Percentiles rank a stretch among this genome's conserved stretches.
Evolutionary conservation across 106 monocot genomes (phyloP).

Genomic region (Dactylorhiza incarnata): DNA sequence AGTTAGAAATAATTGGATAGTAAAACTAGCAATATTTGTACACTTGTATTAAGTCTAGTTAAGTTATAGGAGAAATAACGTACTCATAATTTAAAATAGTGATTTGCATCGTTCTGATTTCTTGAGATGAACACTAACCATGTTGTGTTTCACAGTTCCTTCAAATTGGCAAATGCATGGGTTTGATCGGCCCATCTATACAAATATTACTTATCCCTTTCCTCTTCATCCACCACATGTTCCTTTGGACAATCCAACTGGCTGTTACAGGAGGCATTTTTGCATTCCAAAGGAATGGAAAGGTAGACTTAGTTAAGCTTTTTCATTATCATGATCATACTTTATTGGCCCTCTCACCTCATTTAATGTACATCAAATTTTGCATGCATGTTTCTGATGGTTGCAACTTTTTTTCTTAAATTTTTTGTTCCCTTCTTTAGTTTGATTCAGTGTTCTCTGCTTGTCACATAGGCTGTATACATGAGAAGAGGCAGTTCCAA

Average conservation of each 20-base stretch:
- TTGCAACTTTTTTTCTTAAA: neutral
- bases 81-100: neutral
- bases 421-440: neutral
- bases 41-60: no score
- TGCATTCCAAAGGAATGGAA: constrained; percentile 71
- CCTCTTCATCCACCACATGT: constrained; percentile 78
- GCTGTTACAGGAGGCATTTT: constrained; percentile 78
- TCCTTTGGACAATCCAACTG: constrained; percentile 75
- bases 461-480: neutral
- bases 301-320: constrained; percentile 36
- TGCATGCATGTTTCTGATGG: neutral
- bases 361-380: neutral
- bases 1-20: no score
- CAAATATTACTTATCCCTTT: constrained; percentile 87
- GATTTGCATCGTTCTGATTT: neutral
- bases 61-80: neutral
- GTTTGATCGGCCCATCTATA: constrained; percentile 91
- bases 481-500: neutral
- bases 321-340: neutral
- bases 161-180: constrained; percentile 99
- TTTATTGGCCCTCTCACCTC: neutral
- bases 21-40: no score
- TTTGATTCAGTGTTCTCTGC: neutral
- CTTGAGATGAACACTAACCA: constrained; percentile 7
- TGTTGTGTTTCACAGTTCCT: constrained; percentile 62